Base-by-base conservation (phyloP, 768 basidiomycete species). In the Stropharia rugosoannulata region DNA sequence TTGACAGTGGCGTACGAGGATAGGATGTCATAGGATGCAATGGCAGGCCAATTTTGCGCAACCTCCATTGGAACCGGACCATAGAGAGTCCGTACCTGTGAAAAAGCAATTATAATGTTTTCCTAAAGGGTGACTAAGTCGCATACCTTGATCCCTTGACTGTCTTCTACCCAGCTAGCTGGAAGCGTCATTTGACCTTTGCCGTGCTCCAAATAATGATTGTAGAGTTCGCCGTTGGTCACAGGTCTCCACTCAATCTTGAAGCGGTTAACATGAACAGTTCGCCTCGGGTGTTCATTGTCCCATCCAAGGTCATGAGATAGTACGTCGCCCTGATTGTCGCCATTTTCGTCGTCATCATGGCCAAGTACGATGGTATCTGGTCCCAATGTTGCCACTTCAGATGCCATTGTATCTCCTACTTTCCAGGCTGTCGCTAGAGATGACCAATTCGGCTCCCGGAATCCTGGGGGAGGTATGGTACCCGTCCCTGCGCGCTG, bases 281-380 rank as follows among this genome's bases (percentile, higher is more conserved):
- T 66, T 19, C 86, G 75, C 59, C 75, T 74, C 1, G 95, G 93
- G 61, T 86, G 78, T 72, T 99, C 97, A 62, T 93, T 95, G 68
- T 99, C 97, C 97, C 96, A 95, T 0, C 95, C 94, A 69, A 91
- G 93, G 54, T 87, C 83, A 64, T 95, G 87, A 7, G 70, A 72
- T 15, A 71, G 67, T 42, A 81, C 68, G 19, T 81, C 76, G 0
- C 68, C 63, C 2, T 59, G 58, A 0, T 59, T 61, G 66, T 98
- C 95, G 6, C 89, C 82, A 0, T 67, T 72, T 69, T 98, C 96
- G 25, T 66, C 57, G 64, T 99, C 96, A 60, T 96, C 81, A 61
- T 95, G 93, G 0, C 96, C 96, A 1, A 97, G 68, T 5, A 72
- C 70, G 37, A 98, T 64, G 0, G 66, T 75, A 1, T 79, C 79